Evolutionary conservation across 179 eudicot genomes (phyloP).

Genomic region (Silene vulgaris): DNA sequence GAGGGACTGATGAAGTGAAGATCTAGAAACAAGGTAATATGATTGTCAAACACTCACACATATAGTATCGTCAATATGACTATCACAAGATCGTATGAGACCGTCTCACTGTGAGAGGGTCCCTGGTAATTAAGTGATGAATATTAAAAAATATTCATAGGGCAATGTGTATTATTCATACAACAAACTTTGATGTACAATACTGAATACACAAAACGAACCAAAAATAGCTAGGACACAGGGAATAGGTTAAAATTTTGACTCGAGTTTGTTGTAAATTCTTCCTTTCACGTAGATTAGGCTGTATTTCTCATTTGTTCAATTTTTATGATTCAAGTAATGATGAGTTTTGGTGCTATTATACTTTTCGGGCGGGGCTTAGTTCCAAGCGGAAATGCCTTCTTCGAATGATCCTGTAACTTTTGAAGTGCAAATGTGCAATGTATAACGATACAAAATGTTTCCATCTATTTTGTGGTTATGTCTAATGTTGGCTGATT

Average conservation of each 20-base stretch:
- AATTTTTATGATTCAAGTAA: constrained; percentile 19
- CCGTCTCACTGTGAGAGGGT: not conserved
- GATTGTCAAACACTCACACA: not conserved
- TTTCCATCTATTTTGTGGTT: not conserved
- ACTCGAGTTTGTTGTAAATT: constrained; percentile 27
- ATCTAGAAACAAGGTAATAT: not conserved
- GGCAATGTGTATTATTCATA: constrained; percentile 18
- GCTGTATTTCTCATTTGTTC: constrained; percentile 19
- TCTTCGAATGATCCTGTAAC: not conserved
- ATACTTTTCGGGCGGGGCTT: not conserved
- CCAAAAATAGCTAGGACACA: constrained; percentile 18
- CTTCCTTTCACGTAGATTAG: constrained; percentile 22
- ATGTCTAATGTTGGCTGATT: not conserved
- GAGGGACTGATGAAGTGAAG: constrained; percentile 66
- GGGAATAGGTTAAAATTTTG: constrained; percentile 13
- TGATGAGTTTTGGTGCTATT: not conserved
- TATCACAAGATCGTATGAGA: not conserved
- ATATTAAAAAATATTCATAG: not conserved
- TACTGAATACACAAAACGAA: constrained; percentile 15
- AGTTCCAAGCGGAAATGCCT: not conserved
- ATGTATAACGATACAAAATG: not conserved
- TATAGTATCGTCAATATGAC: not conserved
- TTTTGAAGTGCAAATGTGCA: not conserved
- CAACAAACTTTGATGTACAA: constrained; percentile 20
- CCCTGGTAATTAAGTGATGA: not conserved